Conservation (phyloP, 225 moss, liverwort and hornwort genomes). For the Ulota crispa region DNA sequence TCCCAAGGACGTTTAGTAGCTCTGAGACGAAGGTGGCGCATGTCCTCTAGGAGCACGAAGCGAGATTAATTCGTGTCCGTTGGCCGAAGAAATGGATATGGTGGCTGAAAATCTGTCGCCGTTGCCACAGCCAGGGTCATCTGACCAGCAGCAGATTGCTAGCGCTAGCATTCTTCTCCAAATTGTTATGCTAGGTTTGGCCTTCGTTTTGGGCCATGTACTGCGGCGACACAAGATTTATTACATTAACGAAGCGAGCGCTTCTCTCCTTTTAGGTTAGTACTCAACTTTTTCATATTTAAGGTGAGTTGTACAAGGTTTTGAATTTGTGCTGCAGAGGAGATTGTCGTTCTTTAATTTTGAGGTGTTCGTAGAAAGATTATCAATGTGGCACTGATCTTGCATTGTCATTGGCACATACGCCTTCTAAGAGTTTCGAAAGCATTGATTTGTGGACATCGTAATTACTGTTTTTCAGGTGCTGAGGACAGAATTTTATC, state of each 20-base stretch:
- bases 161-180: constrained; percentile 96
- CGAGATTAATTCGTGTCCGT: constrained; percentile 14
- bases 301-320: not conserved
- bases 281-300: not conserved
- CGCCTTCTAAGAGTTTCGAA: not conserved
- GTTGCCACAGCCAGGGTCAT: constrained; percentile 53
- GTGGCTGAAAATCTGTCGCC: constrained; percentile 33
- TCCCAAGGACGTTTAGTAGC: not conserved
- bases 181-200: constrained; percentile 93
- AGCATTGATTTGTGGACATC: not conserved
- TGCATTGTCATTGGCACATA: not conserved
- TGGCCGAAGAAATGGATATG: constrained; percentile 22
- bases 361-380: not conserved
- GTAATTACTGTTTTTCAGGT: not conserved
- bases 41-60: constrained; percentile 2
- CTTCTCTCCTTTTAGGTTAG: constrained; percentile 89
- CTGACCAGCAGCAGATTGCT: constrained; percentile 92
- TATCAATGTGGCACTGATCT: not conserved
- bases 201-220: constrained; percentile 92
- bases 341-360: constrained; percentile 12
- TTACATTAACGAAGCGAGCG: constrained; percentile 95
- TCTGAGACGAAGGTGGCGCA: constrained; percentile 27
- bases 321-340: not conserved
- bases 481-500: not conserved
- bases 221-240: constrained; percentile 95